Conservation (phyloP, 306 rosid species). For the Cucumis hystrix region DNA sequence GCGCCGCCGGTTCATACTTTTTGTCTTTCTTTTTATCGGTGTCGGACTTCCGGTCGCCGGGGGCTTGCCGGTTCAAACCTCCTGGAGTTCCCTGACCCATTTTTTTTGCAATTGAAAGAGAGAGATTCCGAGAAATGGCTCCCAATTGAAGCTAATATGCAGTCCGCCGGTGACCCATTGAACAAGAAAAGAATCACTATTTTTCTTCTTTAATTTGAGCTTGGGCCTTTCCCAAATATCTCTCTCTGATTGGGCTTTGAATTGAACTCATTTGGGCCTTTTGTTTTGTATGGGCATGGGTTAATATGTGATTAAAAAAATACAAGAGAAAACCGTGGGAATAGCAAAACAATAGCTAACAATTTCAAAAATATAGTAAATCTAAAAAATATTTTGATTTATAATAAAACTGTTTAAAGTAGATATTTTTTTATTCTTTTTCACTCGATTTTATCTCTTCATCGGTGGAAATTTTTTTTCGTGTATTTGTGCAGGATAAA, state of each 20-base stretch:
- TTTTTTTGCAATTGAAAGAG: background rate
- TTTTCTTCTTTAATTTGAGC: background rate
- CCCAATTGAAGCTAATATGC: background rate
- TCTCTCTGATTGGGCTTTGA: background rate
- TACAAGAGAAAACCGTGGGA: too few species aligned
- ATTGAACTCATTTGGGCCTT: background rate
- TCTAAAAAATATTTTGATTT: too few species aligned
- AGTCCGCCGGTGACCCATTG: slow-evolving; percentile 2
- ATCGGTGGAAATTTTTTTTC: too few species aligned
- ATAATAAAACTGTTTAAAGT: too few species aligned
- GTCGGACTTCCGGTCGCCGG: slow-evolving; percentile 72
- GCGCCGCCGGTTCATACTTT: slow-evolving; percentile 90
- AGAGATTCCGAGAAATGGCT: background rate
- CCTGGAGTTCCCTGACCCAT: slow-evolving; percentile 99
- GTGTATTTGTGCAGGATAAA: too few species aligned
- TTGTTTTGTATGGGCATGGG: background rate
- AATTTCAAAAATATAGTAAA: too few species aligned
- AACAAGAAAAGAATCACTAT: slow-evolving; percentile 2
- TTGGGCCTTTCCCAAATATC: background rate
- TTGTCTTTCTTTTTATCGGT: slow-evolving; percentile 80
- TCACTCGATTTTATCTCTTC: too few species aligned
- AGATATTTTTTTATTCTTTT: too few species aligned
- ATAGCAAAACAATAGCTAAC: too few species aligned
- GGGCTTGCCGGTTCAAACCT: slow-evolving; percentile 65
- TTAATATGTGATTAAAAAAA: background rate